Base-by-base conservation (phyloP, 1,284 basidiomycete species). In the Sutorius eximius region DNA sequence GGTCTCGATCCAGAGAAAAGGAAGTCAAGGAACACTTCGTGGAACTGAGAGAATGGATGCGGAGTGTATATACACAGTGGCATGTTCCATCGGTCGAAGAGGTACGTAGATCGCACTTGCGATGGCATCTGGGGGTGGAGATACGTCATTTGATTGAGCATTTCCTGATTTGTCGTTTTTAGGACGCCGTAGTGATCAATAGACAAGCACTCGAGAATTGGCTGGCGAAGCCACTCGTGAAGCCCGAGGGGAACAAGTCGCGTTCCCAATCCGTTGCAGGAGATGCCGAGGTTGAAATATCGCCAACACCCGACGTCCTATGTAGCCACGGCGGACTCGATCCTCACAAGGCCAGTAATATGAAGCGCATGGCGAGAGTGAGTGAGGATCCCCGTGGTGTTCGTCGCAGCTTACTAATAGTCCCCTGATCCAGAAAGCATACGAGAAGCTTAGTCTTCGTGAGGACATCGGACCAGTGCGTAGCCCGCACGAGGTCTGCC, bases 1-100 rank as follows among this genome's bases (percentile, higher is more conserved):
- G 30, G 49, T 52, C 46, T 41, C 41, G 32, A 41, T 43, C 29
- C 61, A 87, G 84, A 57, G 75, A 81, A 63, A 72, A 74, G 43
- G 67, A 71, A 34, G 69, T 75, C 5, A 73, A 71, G 58, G 65
- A 60, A 13, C 69, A 62, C 3, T 90, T 91, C 61, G 61, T 76
- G 20, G 70, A 75, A 53, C 65, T 80, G 48, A 77, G 86, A 43
- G 65, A 70, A 16, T 77, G 73, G 52, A 82, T 91, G 54, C 77
- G 75, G 68, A 74, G 78, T 34, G 81, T 92, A 10, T 91, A 86
- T 69, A 75, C 62, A 2, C 74, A 70, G 33, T 93, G 91, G 91
- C 75, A 79, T 57, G 62, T 83, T 3, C 63, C 70, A 18, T 75
- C 77, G 34, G 61, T 68, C 22, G 70, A 78, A 22, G 77, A 84